Evolutionary conservation across 2,329 filamentous ascomycete genomes (phyloP).

Genomic region (Elsinoe ampelina): DNA sequence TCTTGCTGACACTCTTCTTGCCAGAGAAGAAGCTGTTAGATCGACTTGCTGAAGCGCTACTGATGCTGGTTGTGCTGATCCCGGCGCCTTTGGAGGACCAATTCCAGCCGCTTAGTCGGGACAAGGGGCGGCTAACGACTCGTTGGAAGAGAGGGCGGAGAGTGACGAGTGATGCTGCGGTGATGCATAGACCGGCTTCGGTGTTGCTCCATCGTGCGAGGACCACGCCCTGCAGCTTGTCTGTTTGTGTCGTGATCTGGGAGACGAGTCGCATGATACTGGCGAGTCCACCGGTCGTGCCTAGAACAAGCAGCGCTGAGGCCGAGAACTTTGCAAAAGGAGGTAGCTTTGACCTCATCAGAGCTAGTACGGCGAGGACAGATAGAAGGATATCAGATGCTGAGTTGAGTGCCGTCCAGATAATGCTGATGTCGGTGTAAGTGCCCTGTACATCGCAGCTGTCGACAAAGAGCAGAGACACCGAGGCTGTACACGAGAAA

Average conservation of each 20-base stretch:
- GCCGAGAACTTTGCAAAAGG: conserved; percentile 2
- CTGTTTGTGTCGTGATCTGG: not conserved
- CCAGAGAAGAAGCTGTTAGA: conserved; percentile 3
- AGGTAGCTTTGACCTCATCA: not conserved
- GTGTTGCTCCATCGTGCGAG: conserved; percentile 6
- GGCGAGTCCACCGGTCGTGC: not conserved
- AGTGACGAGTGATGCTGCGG: conserved; percentile 1
- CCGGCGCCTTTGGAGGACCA: conserved; percentile 1
- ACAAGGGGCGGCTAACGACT: not conserved
- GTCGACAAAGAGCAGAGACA: conserved; percentile 1
- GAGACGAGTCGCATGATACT: conserved; percentile 4
- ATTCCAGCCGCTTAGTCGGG: not conserved
- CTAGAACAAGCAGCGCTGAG: not conserved
- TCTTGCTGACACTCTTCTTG: conserved; percentile 2
- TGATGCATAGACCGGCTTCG: conserved; percentile 9
- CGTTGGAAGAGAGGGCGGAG: conserved; percentile 4
- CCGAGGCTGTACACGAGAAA: not conserved
- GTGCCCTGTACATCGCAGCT: not conserved
- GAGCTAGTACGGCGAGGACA: not conserved
- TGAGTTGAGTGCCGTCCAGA: conserved; percentile 14
- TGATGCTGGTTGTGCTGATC: conserved; percentile 5
- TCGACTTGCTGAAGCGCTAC: not conserved
- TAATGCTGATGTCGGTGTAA: conserved; percentile 21
- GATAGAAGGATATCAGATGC: not conserved
- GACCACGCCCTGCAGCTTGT: not conserved